Base-by-base conservation (phyloP, 257 asterid genomes). In the Linderniella brevidens region DNA sequence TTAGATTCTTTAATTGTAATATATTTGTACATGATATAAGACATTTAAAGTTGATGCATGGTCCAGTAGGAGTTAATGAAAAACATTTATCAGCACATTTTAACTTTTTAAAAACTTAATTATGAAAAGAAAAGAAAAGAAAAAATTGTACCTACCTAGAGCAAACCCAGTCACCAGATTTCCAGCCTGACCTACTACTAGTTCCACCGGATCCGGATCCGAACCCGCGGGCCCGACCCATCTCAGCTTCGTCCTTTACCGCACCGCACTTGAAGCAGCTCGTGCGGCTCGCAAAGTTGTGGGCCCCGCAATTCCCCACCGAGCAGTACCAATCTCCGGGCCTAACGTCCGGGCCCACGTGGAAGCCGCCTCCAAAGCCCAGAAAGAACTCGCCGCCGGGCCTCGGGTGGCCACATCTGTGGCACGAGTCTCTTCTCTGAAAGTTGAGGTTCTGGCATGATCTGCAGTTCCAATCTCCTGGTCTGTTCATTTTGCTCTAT, bases 381-480 rank as follows among this genome's bases (percentile, higher is more conserved):
- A 77, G 20, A 41, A 69, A 8, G 51, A 46, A 46, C 9, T 11
- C 51, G 32, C 11, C 48, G 48, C 80, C 92, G 6, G 80, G 86
- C 68, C 82, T 71, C 1, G 84, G 80, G 69, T 84, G 92, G 43
- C 94, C 94, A 49, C 98, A 88, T 2, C 94, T 65, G 58, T 88
- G 98, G 80, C 98, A 88, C 1, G 84, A 76, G 52, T 84, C 98
- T 48, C 98, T 66, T 68, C 98, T 64, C 62, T 88, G 98, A 20
- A 88, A 88, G 62, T 88, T 88, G 69, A 78, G 68, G 76, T 88
- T 82, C 61, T 88, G 95, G 86, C 98, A 88, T 42, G 92, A 70
- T 59, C 90, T 67, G 80, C 98, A 88, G 76, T 84, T 84, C 98
- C 98, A 88, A 59, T 84, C 98, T 65, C 98, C 98, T 8, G 95